Evolutionary conservation across 805 yeast species (phyloP), one percentile per base, ranked within the genome.

Genomic region (Phaffomyces thermotolerans): DNA sequence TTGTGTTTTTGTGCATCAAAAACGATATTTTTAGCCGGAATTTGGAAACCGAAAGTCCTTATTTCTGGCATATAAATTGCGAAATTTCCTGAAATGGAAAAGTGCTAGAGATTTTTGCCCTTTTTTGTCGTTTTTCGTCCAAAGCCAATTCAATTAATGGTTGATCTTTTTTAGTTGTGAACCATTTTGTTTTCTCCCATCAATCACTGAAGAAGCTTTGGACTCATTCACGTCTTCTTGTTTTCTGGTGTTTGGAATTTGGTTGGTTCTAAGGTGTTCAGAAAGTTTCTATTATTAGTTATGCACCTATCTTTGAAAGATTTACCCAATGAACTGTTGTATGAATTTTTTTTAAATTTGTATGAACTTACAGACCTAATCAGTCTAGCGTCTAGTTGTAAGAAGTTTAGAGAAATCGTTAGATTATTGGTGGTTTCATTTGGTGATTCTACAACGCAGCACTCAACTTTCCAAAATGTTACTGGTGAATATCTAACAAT

Each of bases 321-420:
- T 17, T 36, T 44, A 22, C 47, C 47, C 12, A 44, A 17, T 10
- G 47, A 44, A n/a, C 14, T 44, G 6, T 30, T 44, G 8, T 13
- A n/a, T 30, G 8, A 34, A 4, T 22, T 37, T 14, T 23, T 44
- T 8, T 15, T 27, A 15, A 18, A 44, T 5, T 34, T 44, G 9
- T 34, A 37, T 9, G 40, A 44, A 34, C 18, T 41, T 8, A 8
- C 27, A 20, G 47, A 44, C 15, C 41, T n/a, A 10, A 14, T 34
- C 8, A 20, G 24, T 4, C 27, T 41, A 5, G 47, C 44, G 4
- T 8, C 27, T 2, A 33, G 22, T 8, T 41, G 44, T 15, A 44
- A 37, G 13, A 41, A 40, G 25, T 37, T 44, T 8, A 39, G 41
- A 34, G 18, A 17, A 3, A 18, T 41, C 9, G 33, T 44, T 6